Conservation (phyloP, 2,329 filamentous ascomycete species). For the Apiospora kogelbergensis region DNA sequence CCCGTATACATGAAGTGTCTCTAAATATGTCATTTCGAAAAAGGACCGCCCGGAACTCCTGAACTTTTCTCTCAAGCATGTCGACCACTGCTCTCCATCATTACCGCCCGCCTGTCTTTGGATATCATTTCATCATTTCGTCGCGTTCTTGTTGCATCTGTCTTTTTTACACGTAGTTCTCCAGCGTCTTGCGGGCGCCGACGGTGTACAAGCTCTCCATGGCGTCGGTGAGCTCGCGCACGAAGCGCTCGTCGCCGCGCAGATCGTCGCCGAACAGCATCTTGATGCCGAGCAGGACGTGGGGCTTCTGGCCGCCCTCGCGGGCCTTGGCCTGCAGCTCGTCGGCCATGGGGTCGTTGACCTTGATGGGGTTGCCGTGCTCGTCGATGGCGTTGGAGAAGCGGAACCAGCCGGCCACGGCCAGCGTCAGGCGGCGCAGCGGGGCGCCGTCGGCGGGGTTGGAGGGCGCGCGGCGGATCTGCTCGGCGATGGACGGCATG, state of each 20-base stretch:
- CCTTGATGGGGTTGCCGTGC: slow-evolving; percentile 38
- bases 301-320: slow-evolving; percentile 42
- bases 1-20: neutral
- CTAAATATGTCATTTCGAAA: neutral
- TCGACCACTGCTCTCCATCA: neutral
- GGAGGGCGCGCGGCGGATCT: slow-evolving; percentile 38
- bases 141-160: neutral
- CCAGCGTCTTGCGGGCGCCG: slow-evolving; percentile 48
- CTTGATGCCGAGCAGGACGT: slow-evolving; percentile 43
- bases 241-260: slow-evolving; percentile 46
- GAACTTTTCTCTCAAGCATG: neutral
- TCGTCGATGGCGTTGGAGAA: slow-evolving; percentile 53
- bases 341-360: slow-evolving; percentile 51
- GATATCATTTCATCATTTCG: neutral
- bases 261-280: slow-evolving; percentile 52
- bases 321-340: slow-evolving; percentile 46
- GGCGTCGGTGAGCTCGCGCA: slow-evolving; percentile 45
- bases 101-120: neutral
- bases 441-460: slow-evolving; percentile 28
- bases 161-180: slow-evolving; percentile 38
- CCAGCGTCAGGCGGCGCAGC: slow-evolving; percentile 48
- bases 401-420: slow-evolving; percentile 45
- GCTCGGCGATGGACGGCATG: slow-evolving; percentile 47
- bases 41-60: neutral
- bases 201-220: slow-evolving; percentile 47